phyloP scores from a whole-genome alignment of 1,284 basidiomycete genomes.

The Athelia sp. region DNA sequence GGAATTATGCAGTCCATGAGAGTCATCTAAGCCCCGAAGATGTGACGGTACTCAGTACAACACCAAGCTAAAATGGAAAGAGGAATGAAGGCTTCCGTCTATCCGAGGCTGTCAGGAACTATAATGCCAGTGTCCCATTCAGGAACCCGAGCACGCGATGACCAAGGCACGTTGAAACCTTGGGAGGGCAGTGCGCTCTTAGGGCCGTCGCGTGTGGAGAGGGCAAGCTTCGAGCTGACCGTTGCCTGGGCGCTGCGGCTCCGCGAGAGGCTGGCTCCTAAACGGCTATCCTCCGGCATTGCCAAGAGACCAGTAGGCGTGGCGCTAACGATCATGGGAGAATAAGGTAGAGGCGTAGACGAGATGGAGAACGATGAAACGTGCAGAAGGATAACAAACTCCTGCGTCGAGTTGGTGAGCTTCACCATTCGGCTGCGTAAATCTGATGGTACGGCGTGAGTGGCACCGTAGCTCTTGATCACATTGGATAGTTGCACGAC shows the following conservation, averaged over 20 bases:
- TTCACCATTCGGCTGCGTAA: constrained; percentile 65
- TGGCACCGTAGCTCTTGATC: constrained; percentile 54
- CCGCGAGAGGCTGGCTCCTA: constrained; percentile 52
- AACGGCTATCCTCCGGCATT: constrained; percentile 35
- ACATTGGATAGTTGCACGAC: constrained; percentile 65
- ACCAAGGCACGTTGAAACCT: constrained; percentile 37
- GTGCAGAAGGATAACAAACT: constrained; percentile 72
- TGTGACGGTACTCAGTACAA: too few species aligned
- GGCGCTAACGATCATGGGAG: constrained; percentile 37
- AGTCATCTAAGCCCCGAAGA: too few species aligned
- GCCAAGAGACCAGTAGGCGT: constrained; percentile 13
- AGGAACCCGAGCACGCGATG: too few species aligned
- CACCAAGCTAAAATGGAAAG: too few species aligned
- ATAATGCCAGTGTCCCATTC: too few species aligned
- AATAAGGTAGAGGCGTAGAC: constrained; percentile 19
- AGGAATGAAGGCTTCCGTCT: too few species aligned
- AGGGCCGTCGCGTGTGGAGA: constrained; percentile 35
- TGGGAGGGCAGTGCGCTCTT: constrained; percentile 54
- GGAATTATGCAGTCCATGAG: too few species aligned
- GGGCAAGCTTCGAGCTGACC: constrained; percentile 34
- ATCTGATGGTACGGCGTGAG: constrained; percentile 48
- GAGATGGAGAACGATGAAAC: constrained; percentile 72
- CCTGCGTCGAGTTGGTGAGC: constrained; percentile 73
- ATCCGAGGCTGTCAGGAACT: too few species aligned
- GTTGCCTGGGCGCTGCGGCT: constrained; percentile 52